Base-by-base conservation (phyloP, 768 basidiomycete genomes). In the Mycena polygramma region DNA sequence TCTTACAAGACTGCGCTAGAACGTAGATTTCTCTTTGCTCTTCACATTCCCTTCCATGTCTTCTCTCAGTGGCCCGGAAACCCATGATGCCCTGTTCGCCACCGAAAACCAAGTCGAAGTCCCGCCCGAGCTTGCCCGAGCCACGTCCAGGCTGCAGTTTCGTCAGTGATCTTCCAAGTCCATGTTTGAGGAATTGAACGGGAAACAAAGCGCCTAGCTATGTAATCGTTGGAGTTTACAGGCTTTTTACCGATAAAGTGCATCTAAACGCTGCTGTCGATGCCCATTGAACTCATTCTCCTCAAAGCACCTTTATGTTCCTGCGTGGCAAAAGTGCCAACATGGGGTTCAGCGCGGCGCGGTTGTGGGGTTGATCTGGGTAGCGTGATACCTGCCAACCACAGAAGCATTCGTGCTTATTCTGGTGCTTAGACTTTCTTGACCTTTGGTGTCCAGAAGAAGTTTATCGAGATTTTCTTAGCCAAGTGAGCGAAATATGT, bases 271-370 rank as follows among this genome's bases (percentile, higher is more conserved):
- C 48, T 9, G n/a, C 52, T 26, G 24, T 26, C 14, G 2, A 7
- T 24, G 7, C 57, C 15, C 39, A 24, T n/a, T n/a, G n/a, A 15
- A 30, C 60, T 62, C 24, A 55, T 15, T 43, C 43, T 49, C 17
- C 43, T 36, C 0, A 53, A 30, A 71, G 70, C 35, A 45, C 60
- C 82, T 97, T 41, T 91, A 89, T 69, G 81, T 84, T 30, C 94
- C 95, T 6, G 90, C 92, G 10, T 95, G 96, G 94, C 82, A 92
- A 76, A 96, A 95, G 81, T 94, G 95, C 77, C 88, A 85, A 71
- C 92, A 97, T 79, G 96, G 93, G 0, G 87, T 88, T 1, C 77
- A 85, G 55, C 83, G 95, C 22, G 96, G 96, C 0, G 82, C 87
- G 0, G 79, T 87, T 19, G 91, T 94, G 48, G 95, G 92, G 0